Evolutionary conservation across 164 flowering plant genomes (phyloP), one percentile per base, ranked within the genome.

Genomic region (Chimonanthus praecox): DNA sequence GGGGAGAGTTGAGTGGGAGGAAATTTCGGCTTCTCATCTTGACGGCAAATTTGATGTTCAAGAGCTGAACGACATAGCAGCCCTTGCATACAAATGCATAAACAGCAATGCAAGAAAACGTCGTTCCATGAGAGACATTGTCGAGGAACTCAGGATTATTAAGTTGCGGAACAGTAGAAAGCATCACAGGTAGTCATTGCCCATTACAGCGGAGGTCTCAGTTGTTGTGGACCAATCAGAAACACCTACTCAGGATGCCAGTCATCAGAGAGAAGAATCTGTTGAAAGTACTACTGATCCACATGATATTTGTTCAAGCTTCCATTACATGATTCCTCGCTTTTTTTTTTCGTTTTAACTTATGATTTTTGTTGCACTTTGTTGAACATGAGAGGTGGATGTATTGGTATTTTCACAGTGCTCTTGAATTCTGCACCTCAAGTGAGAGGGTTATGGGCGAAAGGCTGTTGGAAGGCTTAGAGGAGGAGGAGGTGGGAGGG

Each of bases 1-100:
- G 16, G 98, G 94, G 10, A 89, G 81, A 79, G 87, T 76, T 65
- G 98, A 94, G 50, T 95, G 99, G 99, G 99, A 95, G 68, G 99
- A 95, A 83, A 87, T 95, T 64, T 89, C 79, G 3, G 99, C 92
- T 77, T 83, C 93, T 54, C 84, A 88, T 64, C 87, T 95, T 2
- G 91, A 86, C 15, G 91, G 97, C 68, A 86, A 82, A 65, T 88
- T 87, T 63, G 86, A 90, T 47, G 58, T 79, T 46, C 78, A 82
- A 84, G 95, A 95, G 78, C 87, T 93, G n/a, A 88, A 90, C 66
- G 91, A 86, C 15, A 79, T 90, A 48, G n/a, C n/a, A n/a, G n/a
- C n/a, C n/a, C n/a, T 93, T 75, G 98, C 94, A 62, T 87, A 90
- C 85, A 90, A 84, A 78, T 95, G 99, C 71, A 77, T 95, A 45